These are phyloP conservation scores for Saussurea involucrata DNA, from an alignment of 129 eudicot genomes.

Conservation along the genomic window DNA sequence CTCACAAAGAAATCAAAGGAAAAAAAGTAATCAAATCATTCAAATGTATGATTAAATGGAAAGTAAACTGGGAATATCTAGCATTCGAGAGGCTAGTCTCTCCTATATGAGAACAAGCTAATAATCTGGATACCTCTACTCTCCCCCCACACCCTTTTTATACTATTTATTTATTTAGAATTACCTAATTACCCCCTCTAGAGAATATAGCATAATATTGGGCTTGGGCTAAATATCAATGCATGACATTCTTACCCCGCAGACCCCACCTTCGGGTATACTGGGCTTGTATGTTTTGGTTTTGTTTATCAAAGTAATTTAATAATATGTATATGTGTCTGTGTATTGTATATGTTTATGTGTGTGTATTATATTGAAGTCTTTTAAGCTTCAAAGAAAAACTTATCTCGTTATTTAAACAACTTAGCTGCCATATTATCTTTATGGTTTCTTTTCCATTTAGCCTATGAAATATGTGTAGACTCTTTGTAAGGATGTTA, in stretches of 20 bases:
- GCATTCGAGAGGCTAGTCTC: no score
- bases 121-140: no score
- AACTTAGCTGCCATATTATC: background rate
- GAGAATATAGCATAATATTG: no score
- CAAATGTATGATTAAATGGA: no score
- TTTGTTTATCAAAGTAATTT: background rate
- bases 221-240: no score
- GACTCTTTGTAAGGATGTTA: background rate
- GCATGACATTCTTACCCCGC: background rate
- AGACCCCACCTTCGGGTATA: background rate
- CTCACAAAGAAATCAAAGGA: no score
- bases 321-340: background rate
- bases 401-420: background rate
- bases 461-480: constrained; percentile 9
- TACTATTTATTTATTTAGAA: no score
- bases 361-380: background rate
- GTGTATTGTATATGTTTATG: background rate
- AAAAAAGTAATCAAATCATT: no score
- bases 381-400: background rate
- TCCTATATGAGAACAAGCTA: no score
- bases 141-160: no score
- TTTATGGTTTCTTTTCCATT: background rate
- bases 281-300: background rate
- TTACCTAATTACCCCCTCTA: no score
- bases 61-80: no score